These are phyloP conservation scores for Trichoderma parareesei DNA, from an alignment of 495 filamentous ascomycete species.

Conservation along the genomic window DNA sequence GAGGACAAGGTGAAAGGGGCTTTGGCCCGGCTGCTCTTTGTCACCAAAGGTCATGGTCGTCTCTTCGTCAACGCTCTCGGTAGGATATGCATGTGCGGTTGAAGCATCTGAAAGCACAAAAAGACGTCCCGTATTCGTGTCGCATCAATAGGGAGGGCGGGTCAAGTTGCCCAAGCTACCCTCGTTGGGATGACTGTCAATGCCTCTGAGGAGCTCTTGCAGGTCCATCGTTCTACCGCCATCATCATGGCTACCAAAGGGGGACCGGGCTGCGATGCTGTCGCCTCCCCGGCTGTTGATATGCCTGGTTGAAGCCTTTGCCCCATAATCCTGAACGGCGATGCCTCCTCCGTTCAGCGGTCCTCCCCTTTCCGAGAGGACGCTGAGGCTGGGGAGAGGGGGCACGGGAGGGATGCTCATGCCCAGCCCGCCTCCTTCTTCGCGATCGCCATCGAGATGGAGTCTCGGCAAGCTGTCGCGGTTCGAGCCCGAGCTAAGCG, in stretches of 20 bases:
- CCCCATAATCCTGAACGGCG: slow-evolving; percentile 25
- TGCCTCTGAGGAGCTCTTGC: slow-evolving; percentile 36
- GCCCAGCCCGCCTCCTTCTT: slow-evolving; percentile 12
- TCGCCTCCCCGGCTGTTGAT: slow-evolving; percentile 34
- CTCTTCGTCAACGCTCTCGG: no score
- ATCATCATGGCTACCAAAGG: slow-evolving; percentile 20
- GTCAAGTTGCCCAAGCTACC: slow-evolving; percentile 32
- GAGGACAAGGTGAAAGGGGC: neutral
- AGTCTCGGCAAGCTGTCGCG: slow-evolving; percentile 13
- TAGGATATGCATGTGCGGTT: no score
- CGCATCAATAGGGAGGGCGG: slow-evolving; percentile 35
- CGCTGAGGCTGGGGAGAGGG: slow-evolving; percentile 26
- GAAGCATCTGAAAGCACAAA: no score
- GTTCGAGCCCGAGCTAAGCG: slow-evolving; percentile 40
- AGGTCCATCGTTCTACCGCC: slow-evolving; percentile 32
- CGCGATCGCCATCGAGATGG: slow-evolving; percentile 15
- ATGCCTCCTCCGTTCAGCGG: neutral
- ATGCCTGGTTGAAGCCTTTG: slow-evolving; percentile 22
- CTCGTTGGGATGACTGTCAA: slow-evolving; percentile 37
- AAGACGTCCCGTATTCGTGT: neutral
- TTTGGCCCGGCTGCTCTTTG: neutral
- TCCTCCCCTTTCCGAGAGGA: slow-evolving; percentile 9
- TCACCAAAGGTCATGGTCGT: neutral
- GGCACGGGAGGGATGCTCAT: slow-evolving; percentile 36
- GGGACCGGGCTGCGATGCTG: slow-evolving; percentile 22